A percentile compares a stretch with the other conserved stretches of the same genome.
phyloP scores from a whole-genome alignment of 2,329 filamentous ascomycete genomes.

The Pseudocercospora pini-densiflorae region DNA sequence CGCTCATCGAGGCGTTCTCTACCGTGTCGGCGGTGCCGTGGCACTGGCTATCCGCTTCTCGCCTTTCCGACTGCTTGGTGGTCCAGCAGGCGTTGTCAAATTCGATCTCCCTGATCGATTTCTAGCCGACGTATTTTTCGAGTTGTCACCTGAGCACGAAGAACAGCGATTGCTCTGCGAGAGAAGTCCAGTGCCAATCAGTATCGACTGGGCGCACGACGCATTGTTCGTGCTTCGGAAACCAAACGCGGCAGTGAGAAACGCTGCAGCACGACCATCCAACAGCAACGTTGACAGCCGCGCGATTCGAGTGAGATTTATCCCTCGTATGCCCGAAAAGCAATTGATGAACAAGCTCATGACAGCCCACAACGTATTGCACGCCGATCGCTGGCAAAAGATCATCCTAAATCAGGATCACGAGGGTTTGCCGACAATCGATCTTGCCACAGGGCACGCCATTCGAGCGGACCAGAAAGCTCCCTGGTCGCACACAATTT shows the following conservation, averaged over 20 bases:
- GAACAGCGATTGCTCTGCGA: background rate
- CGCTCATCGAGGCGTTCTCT: constrained; percentile 19
- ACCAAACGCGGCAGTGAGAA: constrained; percentile 1
- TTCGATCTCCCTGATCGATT: constrained; percentile 26
- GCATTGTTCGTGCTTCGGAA: constrained; percentile 19
- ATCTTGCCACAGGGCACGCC: constrained; percentile 16
- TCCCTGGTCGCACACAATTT: background rate
- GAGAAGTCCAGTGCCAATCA: background rate
- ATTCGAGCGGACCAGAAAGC: background rate
- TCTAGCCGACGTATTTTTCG: background rate
- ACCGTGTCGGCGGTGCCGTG: constrained; percentile 19
- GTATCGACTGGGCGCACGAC: constrained; percentile 15
- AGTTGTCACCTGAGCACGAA: background rate
- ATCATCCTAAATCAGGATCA: constrained; percentile 27
- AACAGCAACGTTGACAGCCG: background rate
- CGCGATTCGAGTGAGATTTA: constrained; percentile 11
- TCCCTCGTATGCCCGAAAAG: constrained; percentile 2
- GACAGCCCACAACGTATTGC: constrained; percentile 16
- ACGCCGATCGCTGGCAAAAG: constrained; percentile 22
- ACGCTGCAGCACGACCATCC: constrained; percentile 4
- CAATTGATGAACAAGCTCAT: constrained; percentile 17
- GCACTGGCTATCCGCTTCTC: constrained; percentile 25
- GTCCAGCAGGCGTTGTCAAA: constrained; percentile 54
- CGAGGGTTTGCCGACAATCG: constrained; percentile 11
- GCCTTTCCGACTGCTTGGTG: constrained; percentile 17